phyloP scores from a whole-genome alignment of 306 rosid genomes.

The Dalbergia cultrata region DNA sequence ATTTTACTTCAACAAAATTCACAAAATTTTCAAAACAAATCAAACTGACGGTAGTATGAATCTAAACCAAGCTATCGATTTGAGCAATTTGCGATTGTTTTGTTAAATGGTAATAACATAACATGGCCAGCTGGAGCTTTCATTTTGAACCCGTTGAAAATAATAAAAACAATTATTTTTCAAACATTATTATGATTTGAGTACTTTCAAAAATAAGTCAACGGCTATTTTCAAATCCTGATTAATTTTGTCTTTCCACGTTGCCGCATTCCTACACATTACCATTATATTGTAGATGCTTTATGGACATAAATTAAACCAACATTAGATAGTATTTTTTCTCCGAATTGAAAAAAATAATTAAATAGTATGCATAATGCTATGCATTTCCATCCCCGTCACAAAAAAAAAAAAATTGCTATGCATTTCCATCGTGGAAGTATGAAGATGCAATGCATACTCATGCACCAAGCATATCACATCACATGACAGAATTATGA shows the following conservation, averaged over 20 bases:
- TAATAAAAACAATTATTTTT: background rate
- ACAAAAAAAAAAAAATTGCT: no score
- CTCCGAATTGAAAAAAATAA: no score
- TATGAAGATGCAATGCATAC: no score
- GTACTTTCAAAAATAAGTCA: background rate
- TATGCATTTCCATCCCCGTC: no score
- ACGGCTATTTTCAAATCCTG: background rate
- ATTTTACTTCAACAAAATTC: background rate
- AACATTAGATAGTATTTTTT: no score
- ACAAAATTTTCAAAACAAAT: background rate
- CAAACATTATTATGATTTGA: background rate
- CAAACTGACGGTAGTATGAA: background rate
- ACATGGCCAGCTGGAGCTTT: constrained; percentile 2
- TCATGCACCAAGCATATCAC: no score
- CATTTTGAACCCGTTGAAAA: background rate
- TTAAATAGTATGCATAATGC: no score
- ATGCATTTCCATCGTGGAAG: no score
- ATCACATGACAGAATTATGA: no score
- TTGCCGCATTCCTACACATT: background rate
- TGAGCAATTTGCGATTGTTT: background rate
- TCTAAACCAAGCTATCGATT: background rate
- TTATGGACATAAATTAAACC: background rate
- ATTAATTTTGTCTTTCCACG: background rate
- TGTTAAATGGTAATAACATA: background rate
- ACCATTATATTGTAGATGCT: background rate